Evolutionary conservation across 1,284 basidiomycete genomes (phyloP).

Genomic region (Butyriboletus appendiculatus): DNA sequence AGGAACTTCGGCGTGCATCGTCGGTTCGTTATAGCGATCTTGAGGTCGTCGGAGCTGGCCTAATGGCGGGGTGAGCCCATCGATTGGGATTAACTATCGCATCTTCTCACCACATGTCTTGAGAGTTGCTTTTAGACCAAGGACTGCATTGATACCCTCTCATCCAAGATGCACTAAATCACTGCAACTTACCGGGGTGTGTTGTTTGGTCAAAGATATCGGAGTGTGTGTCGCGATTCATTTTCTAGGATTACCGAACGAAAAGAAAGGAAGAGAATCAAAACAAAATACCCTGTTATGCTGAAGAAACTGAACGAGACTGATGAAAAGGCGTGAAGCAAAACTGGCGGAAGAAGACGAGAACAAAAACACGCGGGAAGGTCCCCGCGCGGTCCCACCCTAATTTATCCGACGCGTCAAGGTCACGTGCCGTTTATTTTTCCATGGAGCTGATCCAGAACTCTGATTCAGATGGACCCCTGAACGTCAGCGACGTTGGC

Average conservation of each 20-base stretch:
- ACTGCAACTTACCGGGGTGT: conserved; percentile 17
- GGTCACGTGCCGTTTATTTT: conserved; percentile 35
- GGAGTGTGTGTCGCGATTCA: conserved; percentile 32
- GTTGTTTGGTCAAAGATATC: conserved; percentile 8
- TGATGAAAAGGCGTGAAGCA: conserved; percentile 21
- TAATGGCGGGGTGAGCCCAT: conserved; percentile 11
- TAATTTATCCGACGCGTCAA: conserved; percentile 37
- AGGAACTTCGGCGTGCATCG: neutral
- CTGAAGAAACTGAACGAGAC: conserved; percentile 14
- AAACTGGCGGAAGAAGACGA: conserved; percentile 12
- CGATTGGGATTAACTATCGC: neutral
- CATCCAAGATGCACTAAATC: neutral
- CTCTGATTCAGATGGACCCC: neutral
- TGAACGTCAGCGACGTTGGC: neutral
- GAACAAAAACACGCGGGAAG: conserved; percentile 28
- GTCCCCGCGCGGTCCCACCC: neutral
- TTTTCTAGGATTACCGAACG: conserved; percentile 5
- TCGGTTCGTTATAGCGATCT: conserved; percentile 5
- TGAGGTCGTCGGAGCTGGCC: conserved; percentile 16
- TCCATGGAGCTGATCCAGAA: neutral
- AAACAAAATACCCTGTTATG: conserved; percentile 3
- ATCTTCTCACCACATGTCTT: conserved; percentile 16
- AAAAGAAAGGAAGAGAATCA: neutral
- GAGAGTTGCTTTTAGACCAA: conserved; percentile 6
- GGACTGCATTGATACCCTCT: neutral